Evolutionary conservation across 1,284 basidiomycete genomes (phyloP).

Genomic region (Cryptococcus amylolentus): DNA sequence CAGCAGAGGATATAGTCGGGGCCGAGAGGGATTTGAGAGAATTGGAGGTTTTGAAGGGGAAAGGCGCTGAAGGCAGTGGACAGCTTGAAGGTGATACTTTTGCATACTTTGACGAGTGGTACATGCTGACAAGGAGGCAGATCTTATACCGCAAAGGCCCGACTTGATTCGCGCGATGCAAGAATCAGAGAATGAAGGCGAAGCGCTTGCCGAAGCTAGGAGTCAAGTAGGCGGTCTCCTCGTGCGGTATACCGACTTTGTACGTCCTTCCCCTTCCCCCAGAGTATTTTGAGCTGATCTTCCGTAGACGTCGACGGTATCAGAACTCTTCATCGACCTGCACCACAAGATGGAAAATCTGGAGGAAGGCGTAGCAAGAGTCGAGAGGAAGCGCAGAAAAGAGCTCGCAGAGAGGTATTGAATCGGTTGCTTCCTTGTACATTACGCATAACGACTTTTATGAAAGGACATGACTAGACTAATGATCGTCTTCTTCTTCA

Average conservation of each 20-base stretch:
- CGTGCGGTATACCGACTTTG: slow-evolving; percentile 37
- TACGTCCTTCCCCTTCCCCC: slow-evolving; percentile 13
- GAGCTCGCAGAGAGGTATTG: slow-evolving; percentile 32
- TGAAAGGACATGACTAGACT: slow-evolving; percentile 1
- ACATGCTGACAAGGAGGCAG: slow-evolving; percentile 13
- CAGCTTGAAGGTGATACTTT: slow-evolving; percentile 31
- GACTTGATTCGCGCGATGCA: slow-evolving; percentile 16
- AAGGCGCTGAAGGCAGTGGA: slow-evolving; percentile 36
- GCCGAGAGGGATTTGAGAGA: slow-evolving; percentile 41
- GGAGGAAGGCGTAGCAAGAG: slow-evolving; percentile 31
- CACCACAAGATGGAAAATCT: slow-evolving; percentile 36
- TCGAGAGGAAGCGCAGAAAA: slow-evolving; percentile 28
- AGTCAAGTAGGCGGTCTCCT: slow-evolving; percentile 27
- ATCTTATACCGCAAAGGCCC: slow-evolving; percentile 24
- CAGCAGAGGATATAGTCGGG: slow-evolving; percentile 31
- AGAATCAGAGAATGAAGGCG: slow-evolving; percentile 5
- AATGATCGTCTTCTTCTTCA: slow-evolving; percentile 49
- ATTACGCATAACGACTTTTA: neutral
- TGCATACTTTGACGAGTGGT: neutral
- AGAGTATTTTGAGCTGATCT: neutral
- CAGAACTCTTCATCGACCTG: slow-evolving; percentile 41
- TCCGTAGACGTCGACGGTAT: slow-evolving; percentile 35
- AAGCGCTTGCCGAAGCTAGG: slow-evolving; percentile 18
- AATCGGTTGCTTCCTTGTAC: neutral
- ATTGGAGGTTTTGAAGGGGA: slow-evolving; percentile 29